These are phyloP conservation scores for Kwoniella europaea DNA, from an alignment of 768 basidiomycete genomes.

Conservation along the genomic window DNA sequence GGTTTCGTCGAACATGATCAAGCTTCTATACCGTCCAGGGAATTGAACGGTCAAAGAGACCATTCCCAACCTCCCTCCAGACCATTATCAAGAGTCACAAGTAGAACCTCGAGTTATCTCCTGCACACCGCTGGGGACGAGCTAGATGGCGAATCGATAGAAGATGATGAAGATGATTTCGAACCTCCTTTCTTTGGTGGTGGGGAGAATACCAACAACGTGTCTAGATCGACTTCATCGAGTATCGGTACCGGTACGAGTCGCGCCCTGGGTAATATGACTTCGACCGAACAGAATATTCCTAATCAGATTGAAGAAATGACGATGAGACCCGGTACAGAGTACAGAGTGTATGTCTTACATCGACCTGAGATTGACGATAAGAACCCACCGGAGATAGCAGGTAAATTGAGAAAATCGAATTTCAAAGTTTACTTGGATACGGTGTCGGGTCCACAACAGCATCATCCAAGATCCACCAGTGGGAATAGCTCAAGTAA, in stretches of 20 bases:
- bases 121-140: constrained; percentile 20
- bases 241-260: not conserved
- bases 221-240: not conserved
- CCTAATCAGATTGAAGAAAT: constrained; percentile 55
- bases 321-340: constrained; percentile 52
- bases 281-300: constrained; percentile 26
- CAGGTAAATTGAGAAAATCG: constrained; percentile 39
- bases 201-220: not conserved
- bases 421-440: constrained; percentile 48
- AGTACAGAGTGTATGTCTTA: constrained; percentile 52
- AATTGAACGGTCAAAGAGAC: constrained; percentile 24
- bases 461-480: constrained; percentile 11
- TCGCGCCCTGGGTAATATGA: too few species aligned
- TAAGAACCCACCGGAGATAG: constrained; percentile 33
- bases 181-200: constrained; percentile 46
- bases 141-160: constrained; percentile 14
- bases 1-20: constrained; percentile 18
- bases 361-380: constrained; percentile 40
- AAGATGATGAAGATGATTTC: constrained; percentile 42
- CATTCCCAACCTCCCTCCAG: constrained; percentile 39
- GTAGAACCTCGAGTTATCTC: constrained; percentile 35
- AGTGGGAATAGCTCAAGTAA: not conserved
- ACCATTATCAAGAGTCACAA: constrained; percentile 44
- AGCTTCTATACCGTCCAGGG: constrained; percentile 1
- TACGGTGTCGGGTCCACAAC: not conserved